Percentiles rank a stretch among this genome's conserved stretches.
Evolutionary conservation across 106 monocot genomes (phyloP).

Genomic region (Dendrobium chrysotoxum): DNA sequence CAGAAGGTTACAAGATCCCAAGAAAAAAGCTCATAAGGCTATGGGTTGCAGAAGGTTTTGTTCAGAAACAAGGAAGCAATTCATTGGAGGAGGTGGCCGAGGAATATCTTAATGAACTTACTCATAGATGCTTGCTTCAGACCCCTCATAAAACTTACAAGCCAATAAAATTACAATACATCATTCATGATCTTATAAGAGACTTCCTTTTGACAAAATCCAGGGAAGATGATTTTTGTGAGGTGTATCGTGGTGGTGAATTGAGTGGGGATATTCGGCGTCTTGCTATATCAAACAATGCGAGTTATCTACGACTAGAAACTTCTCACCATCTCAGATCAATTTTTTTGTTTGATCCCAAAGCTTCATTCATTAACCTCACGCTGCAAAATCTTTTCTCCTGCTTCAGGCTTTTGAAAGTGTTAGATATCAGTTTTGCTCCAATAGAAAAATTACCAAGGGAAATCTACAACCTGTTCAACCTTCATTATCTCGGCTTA

Average conservation of each 20-base stretch:
- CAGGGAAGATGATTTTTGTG: not conserved
- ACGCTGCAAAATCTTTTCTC: not conserved
- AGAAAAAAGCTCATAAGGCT: slow-evolving; percentile 10
- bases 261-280: not conserved
- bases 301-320: not conserved
- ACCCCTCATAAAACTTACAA: not conserved
- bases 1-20: slow-evolving; percentile 10
- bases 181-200: not conserved
- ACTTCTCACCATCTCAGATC: not conserved
- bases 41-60: slow-evolving; percentile 41
- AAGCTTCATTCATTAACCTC: not conserved
- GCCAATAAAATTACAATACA: not conserved
- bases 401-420: not conserved
- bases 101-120: slow-evolving; percentile 22
- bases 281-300: not conserved
- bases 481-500: no score
- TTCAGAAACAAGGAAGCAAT: not conserved
- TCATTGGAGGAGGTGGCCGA: slow-evolving; percentile 24
- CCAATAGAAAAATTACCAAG: not conserved
- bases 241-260: not conserved
- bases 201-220: not conserved
- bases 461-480: not conserved
- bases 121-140: no score
- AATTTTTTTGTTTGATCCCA: not conserved
- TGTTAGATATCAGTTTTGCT: not conserved